These are phyloP conservation scores for Plasmodium yoelii DNA, from an alignment of 169 alveolate species.

Conservation along the genomic window DNA sequence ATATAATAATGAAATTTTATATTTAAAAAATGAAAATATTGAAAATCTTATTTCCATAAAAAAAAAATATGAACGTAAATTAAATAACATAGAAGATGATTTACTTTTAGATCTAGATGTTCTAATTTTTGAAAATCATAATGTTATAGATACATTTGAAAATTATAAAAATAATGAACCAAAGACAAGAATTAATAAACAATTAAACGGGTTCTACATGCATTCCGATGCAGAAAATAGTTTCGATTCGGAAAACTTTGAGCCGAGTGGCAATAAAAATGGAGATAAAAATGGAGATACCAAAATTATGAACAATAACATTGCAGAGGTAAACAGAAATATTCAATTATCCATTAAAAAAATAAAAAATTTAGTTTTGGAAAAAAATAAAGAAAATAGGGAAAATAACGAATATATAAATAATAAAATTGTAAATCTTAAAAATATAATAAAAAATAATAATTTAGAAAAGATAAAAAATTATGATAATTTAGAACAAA, in stretches of 20 bases:
- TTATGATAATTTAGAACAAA: not conserved
- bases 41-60: conserved; percentile 21
- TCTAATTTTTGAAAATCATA: conserved; percentile 13
- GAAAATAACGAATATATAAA: conserved; percentile 33
- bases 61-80: conserved; percentile 38
- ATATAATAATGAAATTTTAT: conserved; percentile 22
- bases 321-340: not conserved
- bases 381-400: conserved; percentile 22
- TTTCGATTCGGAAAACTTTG: too few species aligned
- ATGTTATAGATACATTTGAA: not conserved
- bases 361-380: conserved; percentile 5
- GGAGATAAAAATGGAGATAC: not conserved
- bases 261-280: not conserved
- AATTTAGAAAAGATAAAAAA: not conserved
- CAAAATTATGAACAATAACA: not conserved
- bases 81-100: conserved; percentile 51
- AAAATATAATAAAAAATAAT: not conserved
- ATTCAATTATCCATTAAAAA: conserved; percentile 16
- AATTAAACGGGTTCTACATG: not conserved
- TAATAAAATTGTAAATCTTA: conserved; percentile 6
- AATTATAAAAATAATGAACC: not conserved
- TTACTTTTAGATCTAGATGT: conserved; percentile 29
- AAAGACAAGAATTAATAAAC: not conserved
- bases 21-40: conserved; percentile 31
- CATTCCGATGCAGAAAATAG: too few species aligned